Percentiles rank a stretch among this genome's conserved stretches.
Conservation (phyloP, 257 asterid genomes). For the Jacaranda mimosifolia region DNA sequence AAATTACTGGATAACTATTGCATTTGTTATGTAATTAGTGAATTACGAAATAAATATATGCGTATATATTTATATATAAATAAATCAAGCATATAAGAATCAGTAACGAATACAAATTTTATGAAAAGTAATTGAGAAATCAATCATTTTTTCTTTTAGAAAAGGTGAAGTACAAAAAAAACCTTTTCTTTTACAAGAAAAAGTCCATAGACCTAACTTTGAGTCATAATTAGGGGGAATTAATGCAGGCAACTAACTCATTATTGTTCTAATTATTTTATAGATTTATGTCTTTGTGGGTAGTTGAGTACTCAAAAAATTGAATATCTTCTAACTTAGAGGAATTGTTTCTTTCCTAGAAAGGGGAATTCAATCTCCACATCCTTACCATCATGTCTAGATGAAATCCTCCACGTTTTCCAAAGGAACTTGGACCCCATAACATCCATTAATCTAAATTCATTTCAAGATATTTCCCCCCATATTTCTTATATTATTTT, state of each 20-base stretch:
- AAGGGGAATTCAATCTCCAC: slow-evolving; percentile 35
- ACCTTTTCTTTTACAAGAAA: neutral
- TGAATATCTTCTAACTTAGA: slow-evolving; percentile 26
- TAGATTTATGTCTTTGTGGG: slow-evolving; percentile 30
- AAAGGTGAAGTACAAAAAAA: neutral
- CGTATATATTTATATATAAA: too few species aligned
- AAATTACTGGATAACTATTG: too few species aligned
- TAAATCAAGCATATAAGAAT: too few species aligned
- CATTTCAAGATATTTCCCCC: slow-evolving; percentile 13
- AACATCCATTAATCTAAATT: slow-evolving; percentile 24
- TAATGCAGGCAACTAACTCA: slow-evolving; percentile 29
- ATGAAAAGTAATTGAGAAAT: too few species aligned
- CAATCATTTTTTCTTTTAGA: too few species aligned
- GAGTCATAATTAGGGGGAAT: slow-evolving; percentile 37
- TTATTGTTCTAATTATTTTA: neutral
- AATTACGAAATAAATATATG: too few species aligned
- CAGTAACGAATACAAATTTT: too few species aligned
- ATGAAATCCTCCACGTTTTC: slow-evolving; percentile 54
- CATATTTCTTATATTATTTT: neutral
- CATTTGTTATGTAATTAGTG: too few species aligned
- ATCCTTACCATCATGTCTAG: slow-evolving; percentile 45
- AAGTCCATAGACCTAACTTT: slow-evolving; percentile 37
- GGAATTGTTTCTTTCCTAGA: slow-evolving; percentile 11
- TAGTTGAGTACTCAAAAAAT: slow-evolving; percentile 40
- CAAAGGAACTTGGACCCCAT: slow-evolving; percentile 48